Evolutionary conservation across 306 rosid genomes (phyloP), one percentile per base, ranked within the genome.

Genomic region (Hippophae tibetana): DNA sequence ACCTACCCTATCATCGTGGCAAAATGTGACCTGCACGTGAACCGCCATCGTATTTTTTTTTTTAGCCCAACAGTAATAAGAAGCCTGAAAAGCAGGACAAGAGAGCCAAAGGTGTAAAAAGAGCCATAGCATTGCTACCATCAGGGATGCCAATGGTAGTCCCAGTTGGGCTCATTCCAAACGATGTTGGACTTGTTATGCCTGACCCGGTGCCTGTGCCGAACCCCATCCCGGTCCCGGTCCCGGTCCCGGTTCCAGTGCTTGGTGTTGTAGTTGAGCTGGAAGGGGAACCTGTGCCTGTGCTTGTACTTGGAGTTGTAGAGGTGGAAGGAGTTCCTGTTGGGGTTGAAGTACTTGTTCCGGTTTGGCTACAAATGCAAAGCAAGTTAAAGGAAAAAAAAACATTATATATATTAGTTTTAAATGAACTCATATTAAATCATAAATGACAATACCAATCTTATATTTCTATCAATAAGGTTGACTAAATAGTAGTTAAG

Each of bases 151-250:
- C 46, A 26, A 57, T 50, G 47, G 77, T 67, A 49, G 81, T 72
- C 25, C 84, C 76, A 4, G 82, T 10, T 12, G 97, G 97, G 72
- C 93, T 82, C 0, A 86, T 67, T 43, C 97, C 87, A 52, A 81
- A 79, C 61, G 84, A 56, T 50, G 89, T 69, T 64, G 63, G 47
- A 72, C 8, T 49, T 14, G 53, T 61, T 5, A 71, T 52, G 5
- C 78, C 83, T 0, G 75, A 31, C 1, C 64, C 38, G 5, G 38
- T 31, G 38, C 38, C 18, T 31, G 58, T 64, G 5, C 71, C 27
- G 10, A 70, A 10, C 12, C 75, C 62, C 10, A 52, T 47, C 6
- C 40, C 46, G 26, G 61, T 45, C 7, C 61, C 53, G 7, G 44
- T 27, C 1, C 67, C 67, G 0, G 69, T 67, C 3, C 66, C 0